phyloP scores from a whole-genome alignment of 352 stramenopile genomes.

The Globisporangium viniferum region DNA sequence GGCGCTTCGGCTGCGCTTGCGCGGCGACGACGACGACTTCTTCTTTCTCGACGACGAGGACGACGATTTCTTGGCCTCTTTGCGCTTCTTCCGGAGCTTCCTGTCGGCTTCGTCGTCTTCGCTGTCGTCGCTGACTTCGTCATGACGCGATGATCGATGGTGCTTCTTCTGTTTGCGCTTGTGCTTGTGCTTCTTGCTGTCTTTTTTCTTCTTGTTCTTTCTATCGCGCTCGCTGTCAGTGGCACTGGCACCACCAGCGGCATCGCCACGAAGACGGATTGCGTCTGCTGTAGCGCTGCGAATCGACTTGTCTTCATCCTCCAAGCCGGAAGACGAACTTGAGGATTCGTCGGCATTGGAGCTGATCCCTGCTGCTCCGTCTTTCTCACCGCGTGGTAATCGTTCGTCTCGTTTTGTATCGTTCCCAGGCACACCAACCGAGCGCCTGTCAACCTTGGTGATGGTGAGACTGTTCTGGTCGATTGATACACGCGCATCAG shows the following conservation, averaged over 20 bases:
- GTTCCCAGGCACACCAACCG: neutral
- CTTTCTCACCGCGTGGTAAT: neutral
- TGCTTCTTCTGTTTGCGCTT: constrained; percentile 15
- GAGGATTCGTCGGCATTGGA: constrained; percentile 7
- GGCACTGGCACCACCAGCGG: neutral
- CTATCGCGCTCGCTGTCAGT: neutral
- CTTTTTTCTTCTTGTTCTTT: constrained; percentile 23
- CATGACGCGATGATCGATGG: constrained; percentile 23
- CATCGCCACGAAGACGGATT: neutral
- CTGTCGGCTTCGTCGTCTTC: constrained; percentile 19
- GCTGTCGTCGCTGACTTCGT: constrained; percentile 18
- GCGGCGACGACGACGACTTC: constrained; percentile 2
- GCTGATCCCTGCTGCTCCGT: constrained; percentile 1
- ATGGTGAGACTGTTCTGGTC: constrained; percentile 7
- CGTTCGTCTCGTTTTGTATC: constrained; percentile 6
- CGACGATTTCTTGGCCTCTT: constrained; percentile 28
- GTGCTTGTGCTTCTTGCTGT: constrained; percentile 14
- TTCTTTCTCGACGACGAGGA: constrained; percentile 19
- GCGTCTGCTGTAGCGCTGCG: neutral
- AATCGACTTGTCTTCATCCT: neutral
- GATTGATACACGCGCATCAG: constrained; percentile 4
- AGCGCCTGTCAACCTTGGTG: neutral
- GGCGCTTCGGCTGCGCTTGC: constrained; percentile 22
- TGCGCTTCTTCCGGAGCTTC: constrained; percentile 29
- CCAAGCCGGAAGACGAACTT: constrained; percentile 11